Evolutionary conservation across 441 rosid genomes (phyloP), one percentile per base, ranked within the genome.

Genomic region (Syzygium syzygioides): DNA sequence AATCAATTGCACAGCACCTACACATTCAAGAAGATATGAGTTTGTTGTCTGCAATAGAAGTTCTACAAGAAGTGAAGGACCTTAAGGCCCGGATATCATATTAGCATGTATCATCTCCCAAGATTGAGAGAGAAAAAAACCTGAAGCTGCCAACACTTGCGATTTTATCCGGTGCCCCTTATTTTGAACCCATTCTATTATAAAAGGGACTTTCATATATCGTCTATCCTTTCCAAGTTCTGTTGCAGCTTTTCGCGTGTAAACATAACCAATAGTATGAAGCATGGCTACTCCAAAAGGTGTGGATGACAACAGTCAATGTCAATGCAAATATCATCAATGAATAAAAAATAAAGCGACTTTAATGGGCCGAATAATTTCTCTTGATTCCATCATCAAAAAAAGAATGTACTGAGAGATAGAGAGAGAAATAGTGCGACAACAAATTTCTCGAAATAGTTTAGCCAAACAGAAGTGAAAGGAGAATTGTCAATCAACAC

Each of bases 211-310:
- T 90, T 93, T 96, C 98, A 96, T 95, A 86, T 89, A 95, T 56
- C 96, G 93, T 91, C 87, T 98, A 90, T 98, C 98, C 91, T 95
- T 97, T 55, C 99, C 99, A 25, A 98, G 94, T 93, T 96, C 98
- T 90, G 66, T 96, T 14, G 98, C 93, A 86, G 98, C 98, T 95
- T 95, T 93, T 90, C 99, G 95, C 0, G 94, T 93, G 96, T 98
- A 98, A 80, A 97, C 95, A 89, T 98, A 97, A 45, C 99, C 99
- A 87, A 98, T 92, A 1, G 99, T 98, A 87, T 96, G 97, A 86
- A 98, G 93, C 98, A 98, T 98, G 37, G 98, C 97, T 92, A 97
- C 99, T 54, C 99, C 99, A 91, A 98, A 98, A 91, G 95, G 99
- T 97, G 91, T 87, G 64, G 87, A 86, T 59, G 83, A 55, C 11